Evolutionary conservation across 2,329 filamentous ascomycete species (phyloP), one percentile per base, ranked within the genome.

Genomic region (Rachicladosporium sp.): DNA sequence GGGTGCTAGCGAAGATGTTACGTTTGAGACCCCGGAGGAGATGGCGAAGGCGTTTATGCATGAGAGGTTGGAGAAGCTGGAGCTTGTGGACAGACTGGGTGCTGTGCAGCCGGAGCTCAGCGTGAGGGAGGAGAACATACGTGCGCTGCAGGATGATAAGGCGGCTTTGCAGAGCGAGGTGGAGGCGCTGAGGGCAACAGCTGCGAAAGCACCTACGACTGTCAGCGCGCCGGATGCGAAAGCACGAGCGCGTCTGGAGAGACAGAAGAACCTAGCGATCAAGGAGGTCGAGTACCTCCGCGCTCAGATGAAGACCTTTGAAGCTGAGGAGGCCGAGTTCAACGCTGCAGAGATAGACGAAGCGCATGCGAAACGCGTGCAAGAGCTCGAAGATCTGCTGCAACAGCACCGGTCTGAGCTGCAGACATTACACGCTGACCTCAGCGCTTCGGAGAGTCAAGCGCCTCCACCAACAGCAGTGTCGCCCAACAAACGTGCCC

Each of bases 281-380:
- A 95, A 95, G 56, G 93, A 98, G 58, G 85, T 91, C 1, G 88
- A 95, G 49, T 94, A 93, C 57, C 72, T 98, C 6, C 82, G 91
- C 13, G 89, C 86, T 1, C 91, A 98, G 60, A 71, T 96, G 40
- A 88, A 88, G 62, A 81, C 83, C 0, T 65, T 93, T 43, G 85
- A 96, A 53, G 74, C 77, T 1, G 91, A 98, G 60, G 88, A 96
- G 52, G 76, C 78, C 38, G 88, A 88, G 0, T 82, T 95, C 64
- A 78, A 89, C 40, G 77, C 84, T 0, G 83, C 86, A 29, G 78
- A 75, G 33, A 80, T 82, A 39, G 85, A 98, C 52, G 74, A 82
- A 48, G 71, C 77, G 13, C 89, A 87, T 46, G 67, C 72, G 0
- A 71, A 80, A 45, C 80, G 86, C 13, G 80, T 94, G 11, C 73